Base-by-base conservation (phyloP, 2,329 filamentous ascomycete genomes). In the Leptographium flavum region DNA sequence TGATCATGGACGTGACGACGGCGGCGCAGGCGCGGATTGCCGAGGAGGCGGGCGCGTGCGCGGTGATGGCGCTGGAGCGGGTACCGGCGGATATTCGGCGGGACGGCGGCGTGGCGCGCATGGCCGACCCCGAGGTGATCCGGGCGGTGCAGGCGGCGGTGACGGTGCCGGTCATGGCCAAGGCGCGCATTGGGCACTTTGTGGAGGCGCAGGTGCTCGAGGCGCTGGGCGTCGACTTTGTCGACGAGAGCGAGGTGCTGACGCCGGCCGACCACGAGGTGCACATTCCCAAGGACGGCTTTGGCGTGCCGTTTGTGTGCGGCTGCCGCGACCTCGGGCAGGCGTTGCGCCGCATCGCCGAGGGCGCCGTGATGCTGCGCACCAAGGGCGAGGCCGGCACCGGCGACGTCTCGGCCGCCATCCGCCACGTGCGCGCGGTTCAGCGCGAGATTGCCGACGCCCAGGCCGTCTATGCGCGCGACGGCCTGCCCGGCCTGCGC, bases 181-280 rank as follows among this genome's bases (percentile, higher is more conserved):
- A 98, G 70, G 90, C 90, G 22, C 79, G 92, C 60, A 98, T 96
- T 61, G 92, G 92, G 32, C 92, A 98, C 69, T 88, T 95, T 55
- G 90, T 95, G 57, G 92, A 98, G 71, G 95, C 88, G 70, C 90
- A 90, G 81, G 93, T 98, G 67, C 83, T 98, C 59, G 85, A 96
- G 73, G 79, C 86, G 47, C 80, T 96, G 45, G 88, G 86, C 50
- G 83, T 96, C 56, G 92, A 98, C 71, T 98, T 94, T 71, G 92
- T 98, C 56, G 88, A 98, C 66, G 92, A 98, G 70, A 88, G 82
- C 63, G 92, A 98, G 76, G 92, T 98, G 45, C 77, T 98, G 44
- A 98, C 92, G 5, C 90, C 90, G 1, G 92, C 92, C 53, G 92
- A 98, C 63, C 77, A 88, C 58, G 71, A 78, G 54, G 83, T 84